Percentiles rank a stretch among this genome's conserved stretches.
phyloP scores from a whole-genome alignment of 2,329 filamentous ascomycete genomes.

The Cadophora luteo-olivacea region DNA sequence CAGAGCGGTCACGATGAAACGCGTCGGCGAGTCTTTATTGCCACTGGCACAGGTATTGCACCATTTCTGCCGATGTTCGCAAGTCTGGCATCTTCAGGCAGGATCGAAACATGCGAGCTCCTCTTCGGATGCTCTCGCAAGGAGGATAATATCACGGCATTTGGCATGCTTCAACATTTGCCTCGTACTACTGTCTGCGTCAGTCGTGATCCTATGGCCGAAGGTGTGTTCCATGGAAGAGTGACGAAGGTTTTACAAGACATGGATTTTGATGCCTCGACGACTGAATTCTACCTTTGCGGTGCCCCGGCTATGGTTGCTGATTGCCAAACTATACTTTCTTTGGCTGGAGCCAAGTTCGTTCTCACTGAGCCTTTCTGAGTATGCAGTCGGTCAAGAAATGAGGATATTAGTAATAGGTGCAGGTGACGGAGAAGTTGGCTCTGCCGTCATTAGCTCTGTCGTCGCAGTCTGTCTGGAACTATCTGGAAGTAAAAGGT shows the following conservation, averaged over 20 bases:
- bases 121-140: not conserved
- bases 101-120: not conserved
- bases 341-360: not conserved
- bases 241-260: not conserved
- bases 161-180: not conserved
- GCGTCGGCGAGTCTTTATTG: not conserved
- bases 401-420: too few species aligned
- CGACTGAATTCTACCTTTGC: not conserved
- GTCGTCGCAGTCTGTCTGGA: too few species aligned
- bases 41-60: not conserved
- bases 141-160: not conserved
- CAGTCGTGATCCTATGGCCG: not conserved
- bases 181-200: not conserved
- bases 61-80: conserved; percentile 1
- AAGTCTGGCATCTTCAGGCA: not conserved
- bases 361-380: not conserved
- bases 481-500: too few species aligned
- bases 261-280: not conserved
- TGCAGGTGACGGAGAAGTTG: too few species aligned
- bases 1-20: not conserved
- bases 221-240: not conserved
- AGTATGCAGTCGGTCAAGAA: not conserved
- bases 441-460: too few species aligned
- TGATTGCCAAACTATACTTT: not conserved
- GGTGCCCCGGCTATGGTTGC: conserved; percentile 1